Evolutionary conservation across 139 green algal species (phyloP), one percentile per base, ranked within the genome.

Genomic region (Chlamydomonas sphaeroides): DNA sequence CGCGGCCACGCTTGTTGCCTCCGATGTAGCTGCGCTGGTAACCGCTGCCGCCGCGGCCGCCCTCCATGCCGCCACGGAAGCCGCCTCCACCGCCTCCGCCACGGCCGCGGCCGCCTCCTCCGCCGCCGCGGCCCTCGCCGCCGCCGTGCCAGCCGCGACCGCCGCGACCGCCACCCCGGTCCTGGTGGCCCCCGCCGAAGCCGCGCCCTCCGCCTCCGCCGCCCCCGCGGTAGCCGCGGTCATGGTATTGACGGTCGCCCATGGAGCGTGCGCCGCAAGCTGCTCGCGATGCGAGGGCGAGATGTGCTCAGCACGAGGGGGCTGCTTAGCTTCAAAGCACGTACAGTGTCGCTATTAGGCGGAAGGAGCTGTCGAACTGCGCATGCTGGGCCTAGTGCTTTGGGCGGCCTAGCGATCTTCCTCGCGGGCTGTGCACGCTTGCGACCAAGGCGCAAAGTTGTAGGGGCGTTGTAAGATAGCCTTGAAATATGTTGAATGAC

Each of bases 1-100:
- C 87, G 5, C 87, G 42, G 0, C 80, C 80, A 3, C 87, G 84
- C 48, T 88, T 91, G 38, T 57, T 36, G 35, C 65, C 36, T 39
- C 75, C 76, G 28, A 90, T 74, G 65, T 77, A 90, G 73, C 71
- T 84, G 56, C 75, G 71, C 71, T 90, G 86, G 65, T 86, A 83
- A 35, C 73, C 48, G 14, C 78, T 48, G 49, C 72, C 77, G 39
- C 59, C 33, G 5, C 51, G 49, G 2, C 62, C 67, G 25, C 48
- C 59, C 7, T 68, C 33, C 33, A 56, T 53, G 18, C 33, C 57
- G 25, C 74, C 68, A 14, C 71, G 23, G 5, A 57, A 33, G n/a
- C 57, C 25, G 26, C 59, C 41, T 20, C 79, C 67, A 41, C 56
- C 41, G n/a, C 53, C 73, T 3, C 73, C 51, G 26, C 25, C 38